Conservation (phyloP, 169 alveolate species). For the Prorocentrum cordatum region DNA sequence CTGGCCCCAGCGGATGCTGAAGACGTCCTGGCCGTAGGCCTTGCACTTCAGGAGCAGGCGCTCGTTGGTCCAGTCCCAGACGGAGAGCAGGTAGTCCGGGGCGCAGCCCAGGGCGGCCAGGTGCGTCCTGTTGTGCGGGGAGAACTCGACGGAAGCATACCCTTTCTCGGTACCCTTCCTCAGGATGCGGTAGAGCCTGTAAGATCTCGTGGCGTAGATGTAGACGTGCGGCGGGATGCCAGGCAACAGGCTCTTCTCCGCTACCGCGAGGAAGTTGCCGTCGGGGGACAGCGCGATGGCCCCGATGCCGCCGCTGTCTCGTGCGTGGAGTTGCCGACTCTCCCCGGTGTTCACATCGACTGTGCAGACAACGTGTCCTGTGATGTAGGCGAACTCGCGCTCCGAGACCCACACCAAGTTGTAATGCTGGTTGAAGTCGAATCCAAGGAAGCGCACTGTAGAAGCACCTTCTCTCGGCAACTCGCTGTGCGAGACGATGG, state of each 20-base stretch:
- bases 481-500: conserved; percentile 8
- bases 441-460: conserved; percentile 43
- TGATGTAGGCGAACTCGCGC: conserved; percentile 50
- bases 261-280: conserved; percentile 24
- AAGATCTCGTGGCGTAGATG: neutral
- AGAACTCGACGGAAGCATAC: conserved; percentile 58
- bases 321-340: conserved; percentile 24
- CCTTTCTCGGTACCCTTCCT: conserved; percentile 42
- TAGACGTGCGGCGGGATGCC: neutral
- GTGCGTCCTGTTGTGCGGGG: conserved; percentile 54
- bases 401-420: conserved; percentile 49
- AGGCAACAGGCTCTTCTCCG: conserved; percentile 12
- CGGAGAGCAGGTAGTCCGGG: conserved; percentile 84
- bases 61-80: conserved; percentile 86
- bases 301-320: conserved; percentile 49
- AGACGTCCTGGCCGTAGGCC: conserved; percentile 70
- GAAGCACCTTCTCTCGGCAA: conserved; percentile 19
- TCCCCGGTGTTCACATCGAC: conserved; percentile 29
- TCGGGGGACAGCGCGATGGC: conserved; percentile 58
- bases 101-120: conserved; percentile 79
- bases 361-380: conserved; percentile 54
- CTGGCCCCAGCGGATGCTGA: conserved; percentile 75
- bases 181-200: conserved; percentile 53
- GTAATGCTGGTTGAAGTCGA: conserved; percentile 35
- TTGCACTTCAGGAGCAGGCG: conserved; percentile 82